phyloP scores from a whole-genome alignment of 371 early-diverging fungal genomes.

The Antonospora locustae region DNA sequence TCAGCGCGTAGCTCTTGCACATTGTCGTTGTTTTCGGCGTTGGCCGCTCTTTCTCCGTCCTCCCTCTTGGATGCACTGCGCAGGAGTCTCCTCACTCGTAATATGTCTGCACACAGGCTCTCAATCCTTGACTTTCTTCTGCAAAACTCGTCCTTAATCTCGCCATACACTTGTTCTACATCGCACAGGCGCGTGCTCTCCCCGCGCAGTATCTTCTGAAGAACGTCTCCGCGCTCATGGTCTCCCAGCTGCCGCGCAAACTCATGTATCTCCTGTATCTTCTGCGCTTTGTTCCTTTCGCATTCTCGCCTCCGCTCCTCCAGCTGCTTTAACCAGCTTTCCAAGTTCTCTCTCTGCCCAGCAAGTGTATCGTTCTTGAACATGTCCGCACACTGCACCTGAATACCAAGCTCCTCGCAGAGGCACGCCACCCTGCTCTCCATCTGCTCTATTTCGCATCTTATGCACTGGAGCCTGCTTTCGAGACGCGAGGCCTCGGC shows the following conservation, averaged over 20 bases:
- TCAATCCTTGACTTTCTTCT: conserved; percentile 15
- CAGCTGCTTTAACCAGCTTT: conserved; percentile 7
- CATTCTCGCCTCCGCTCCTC: conserved; percentile 2
- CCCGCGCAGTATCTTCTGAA: conserved; percentile 8
- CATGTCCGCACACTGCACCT: too few species aligned
- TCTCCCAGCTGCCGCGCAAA: conserved; percentile 1
- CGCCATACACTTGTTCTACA: conserved; percentile 18
- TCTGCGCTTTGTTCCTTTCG: conserved; percentile 18
- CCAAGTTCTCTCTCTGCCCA: conserved; percentile 4
- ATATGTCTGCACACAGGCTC: conserved; percentile 11
- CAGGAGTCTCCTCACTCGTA: conserved; percentile 14
- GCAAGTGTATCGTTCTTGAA: conserved; percentile 3
- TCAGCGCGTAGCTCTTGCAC: background rate
- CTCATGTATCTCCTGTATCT: conserved; percentile 24
- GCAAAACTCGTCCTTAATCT: conserved; percentile 8
- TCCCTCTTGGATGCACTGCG: background rate
- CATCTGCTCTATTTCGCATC: too few species aligned
- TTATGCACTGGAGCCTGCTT: too few species aligned
- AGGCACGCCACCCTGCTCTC: too few species aligned
- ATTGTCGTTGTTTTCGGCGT: conserved; percentile 4
- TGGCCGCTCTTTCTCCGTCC: background rate
- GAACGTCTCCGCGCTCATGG: background rate
- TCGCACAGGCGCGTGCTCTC: background rate
- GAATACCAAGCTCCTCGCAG: too few species aligned
- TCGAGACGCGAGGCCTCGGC: too few species aligned